phyloP scores from a whole-genome alignment of 2,329 filamentous ascomycete genomes.

The Ophiostoma triangulosporum region DNA sequence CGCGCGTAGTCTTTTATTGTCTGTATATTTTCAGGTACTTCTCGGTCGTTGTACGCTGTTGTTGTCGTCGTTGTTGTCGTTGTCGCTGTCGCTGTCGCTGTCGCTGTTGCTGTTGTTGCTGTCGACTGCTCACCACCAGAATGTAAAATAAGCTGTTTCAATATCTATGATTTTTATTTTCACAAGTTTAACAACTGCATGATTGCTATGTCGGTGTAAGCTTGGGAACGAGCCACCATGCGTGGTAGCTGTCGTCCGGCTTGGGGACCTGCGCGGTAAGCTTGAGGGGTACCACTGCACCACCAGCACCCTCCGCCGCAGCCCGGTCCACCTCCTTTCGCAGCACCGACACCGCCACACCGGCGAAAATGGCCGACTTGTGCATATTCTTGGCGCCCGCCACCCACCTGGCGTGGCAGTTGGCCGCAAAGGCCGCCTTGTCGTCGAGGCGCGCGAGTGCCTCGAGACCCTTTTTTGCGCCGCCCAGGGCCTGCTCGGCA shows the following conservation, averaged over 20 bases:
- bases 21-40: not conserved
- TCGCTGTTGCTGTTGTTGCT: not conserved
- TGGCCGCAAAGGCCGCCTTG: slow-evolving; percentile 32
- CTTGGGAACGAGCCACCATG: slow-evolving; percentile 52
- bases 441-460: slow-evolving; percentile 37
- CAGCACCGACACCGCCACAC: slow-evolving; percentile 47
- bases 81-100: not conserved
- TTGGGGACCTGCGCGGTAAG: slow-evolving; percentile 39
- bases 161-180: too few relatives aligned
- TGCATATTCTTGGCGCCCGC: slow-evolving; percentile 45
- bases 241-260: slow-evolving; percentile 42
- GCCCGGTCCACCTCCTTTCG: slow-evolving; percentile 35
- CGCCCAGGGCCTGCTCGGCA: slow-evolving; percentile 31
- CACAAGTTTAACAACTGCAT: too few relatives aligned
- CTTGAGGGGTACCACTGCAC: slow-evolving; percentile 18
- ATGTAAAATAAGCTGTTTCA: not conserved
- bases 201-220: slow-evolving; percentile 16
- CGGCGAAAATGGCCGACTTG: slow-evolving; percentile 57
- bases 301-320: slow-evolving; percentile 17
- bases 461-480: slow-evolving; percentile 43
- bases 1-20: slow-evolving; percentile 17
- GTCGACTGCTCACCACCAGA: too few relatives aligned
- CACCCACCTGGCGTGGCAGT: slow-evolving; percentile 47
- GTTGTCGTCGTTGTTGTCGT: not conserved
- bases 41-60: not conserved